Base-by-base conservation (phyloP, 495 filamentous ascomycete species). In the Penicillium goetzii region DNA sequence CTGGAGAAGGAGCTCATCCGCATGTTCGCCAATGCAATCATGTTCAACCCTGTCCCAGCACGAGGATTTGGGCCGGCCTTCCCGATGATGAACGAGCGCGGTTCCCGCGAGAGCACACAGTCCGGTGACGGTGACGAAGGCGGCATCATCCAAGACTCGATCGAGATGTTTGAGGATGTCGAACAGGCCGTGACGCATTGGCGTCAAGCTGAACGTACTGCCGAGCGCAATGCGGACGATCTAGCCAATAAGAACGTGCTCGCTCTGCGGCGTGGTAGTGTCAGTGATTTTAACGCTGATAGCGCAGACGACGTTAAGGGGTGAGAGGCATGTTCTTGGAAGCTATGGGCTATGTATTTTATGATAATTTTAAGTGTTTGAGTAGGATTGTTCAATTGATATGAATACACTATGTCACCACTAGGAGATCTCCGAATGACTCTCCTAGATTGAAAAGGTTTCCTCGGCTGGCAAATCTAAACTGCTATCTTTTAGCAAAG, bases 21-120 rank as follows among this genome's bases (percentile, higher is more conserved):
- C 67, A 97, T 98, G 90, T 97, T 97, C 70, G 89, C 91, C 55
- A 99, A 99, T 69, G 94, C 94, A 15, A 88, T 97, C 70, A 97
- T 98, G 95, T 99, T 92, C 83, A 99, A 98, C 65, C 86, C 89
- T 0, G 86, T 91, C 61, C 84, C 89, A 0, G 76, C 84, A 41
- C 87, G 90, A 40, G 89, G 89, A 0, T 85, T 91, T 40, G 89
- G 89, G 0, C 85, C 82, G 3, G 78, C 80, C 3, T 89, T 90
- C 65, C 74, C 84, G 7, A 77, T 81, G 76, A 70, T 65, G 45
- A 69, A 65, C 41, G 63, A 74, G 47, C 62, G 69, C 36, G 66
- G 78, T 69, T 82, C 72, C 47, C 81, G 73, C 23, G 73, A 69
- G 69, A 83, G 62, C 72, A 83, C 56, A 68, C 81, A 65, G 77